Percentiles rank a stretch among this genome's conserved stretches.
Evolutionary conservation across 345 rosid genomes (phyloP).

Genomic region (Camelina neglecta): DNA sequence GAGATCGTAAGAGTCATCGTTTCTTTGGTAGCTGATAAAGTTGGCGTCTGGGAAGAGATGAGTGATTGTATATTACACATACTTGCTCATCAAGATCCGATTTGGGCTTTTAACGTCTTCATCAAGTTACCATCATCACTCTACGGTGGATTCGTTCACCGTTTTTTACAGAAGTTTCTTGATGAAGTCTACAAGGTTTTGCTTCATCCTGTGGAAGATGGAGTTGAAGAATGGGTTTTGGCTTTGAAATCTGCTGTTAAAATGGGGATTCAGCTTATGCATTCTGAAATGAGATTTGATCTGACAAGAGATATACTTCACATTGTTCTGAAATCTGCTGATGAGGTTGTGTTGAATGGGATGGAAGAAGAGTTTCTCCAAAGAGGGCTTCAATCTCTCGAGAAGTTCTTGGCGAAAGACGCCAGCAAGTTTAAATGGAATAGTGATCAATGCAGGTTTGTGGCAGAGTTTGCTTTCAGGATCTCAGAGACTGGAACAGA

Average conservation of each 20-base stretch:
- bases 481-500: neutral
- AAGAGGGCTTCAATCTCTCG: neutral
- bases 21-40: neutral
- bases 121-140: constrained; percentile 12
- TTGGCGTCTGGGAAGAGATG: constrained; percentile 29
- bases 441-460: constrained; percentile 4
- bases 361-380: constrained; percentile 1
- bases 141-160: neutral
- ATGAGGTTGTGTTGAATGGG: neutral
- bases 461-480: constrained; percentile 4
- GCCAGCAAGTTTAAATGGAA: neutral
- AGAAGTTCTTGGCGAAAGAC: neutral
- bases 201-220: neutral
- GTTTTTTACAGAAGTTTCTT: neutral
- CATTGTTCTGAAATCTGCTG: neutral
- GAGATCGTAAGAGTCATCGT: neutral
- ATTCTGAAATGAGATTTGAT: neutral
- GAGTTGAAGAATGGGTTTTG: constrained; percentile 7
- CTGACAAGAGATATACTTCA: constrained; percentile 4
- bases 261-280: constrained; percentile 18
- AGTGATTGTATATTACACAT: constrained; percentile 20
- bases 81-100: neutral
- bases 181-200: constrained; percentile 9
- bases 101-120: constrained; percentile 12
- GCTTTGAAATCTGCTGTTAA: constrained; percentile 6